Base-by-base conservation (phyloP, 306 rosid species). In the Inga laurina region DNA sequence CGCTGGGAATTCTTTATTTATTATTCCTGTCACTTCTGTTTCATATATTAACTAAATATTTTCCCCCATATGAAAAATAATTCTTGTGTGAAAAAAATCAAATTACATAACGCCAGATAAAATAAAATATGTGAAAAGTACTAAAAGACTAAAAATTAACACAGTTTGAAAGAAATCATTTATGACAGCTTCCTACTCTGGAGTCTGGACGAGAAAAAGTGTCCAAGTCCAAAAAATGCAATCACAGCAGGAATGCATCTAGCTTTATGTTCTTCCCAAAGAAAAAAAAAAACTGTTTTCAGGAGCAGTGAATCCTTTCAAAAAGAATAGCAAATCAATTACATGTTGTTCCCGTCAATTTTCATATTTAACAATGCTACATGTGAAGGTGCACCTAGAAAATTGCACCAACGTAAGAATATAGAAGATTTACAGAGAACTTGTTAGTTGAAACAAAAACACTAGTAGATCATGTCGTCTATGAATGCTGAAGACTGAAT, bases 331-430 rank as follows among this genome's bases (percentile, higher is more conserved):
- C 76, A 71, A 81, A 81, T 81, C 76, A 62, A 79, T 49, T 73
- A 75, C 49, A 76, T 77, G 18, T 67, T 73, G 48, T 37, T 65
- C 30, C 84, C 82, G 14, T 84, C 84, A 43, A 84, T 75, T 71
- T 67, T 75, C 81, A 78, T 21, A 73, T 45, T 72, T 44, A 77
- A 80, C 80, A 91, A 70, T 59, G 81, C 85, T 87, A 79, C 82
- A 86, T 72, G 85, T 81, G 57, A 79, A 69, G 97, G 94, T 92
- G 97, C 98, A 73, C 78, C 77, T 57, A 91, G 89, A 93, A 90
- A 87, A 27, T 88, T 87, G 99, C 99, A 92, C 98, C 95, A 72
- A 19, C 80, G 81, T 87, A 88, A 84, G 88, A 89, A 90, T 86
- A 85, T 86, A 87, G 82, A 72, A 72, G 73, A 86, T 92, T 89